A percentile compares a stretch with the other conserved stretches of the same genome.
Conservation (phyloP, 768 basidiomycete species). For the Cytidiella melzeri region DNA sequence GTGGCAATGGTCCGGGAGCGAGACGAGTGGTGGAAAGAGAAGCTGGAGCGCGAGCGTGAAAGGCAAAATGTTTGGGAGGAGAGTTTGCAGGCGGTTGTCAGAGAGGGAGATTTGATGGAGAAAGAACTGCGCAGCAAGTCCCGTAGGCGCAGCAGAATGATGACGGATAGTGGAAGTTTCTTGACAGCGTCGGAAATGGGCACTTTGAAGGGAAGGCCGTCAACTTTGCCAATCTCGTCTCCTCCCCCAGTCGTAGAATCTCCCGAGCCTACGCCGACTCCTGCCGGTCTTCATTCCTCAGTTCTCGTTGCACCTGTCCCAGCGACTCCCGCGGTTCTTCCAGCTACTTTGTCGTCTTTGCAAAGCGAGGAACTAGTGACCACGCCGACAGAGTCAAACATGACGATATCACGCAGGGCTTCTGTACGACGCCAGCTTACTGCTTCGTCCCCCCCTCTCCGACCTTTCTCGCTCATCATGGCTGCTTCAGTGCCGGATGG, state of each 20-base stretch:
- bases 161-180: conserved; percentile 26
- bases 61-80: conserved; percentile 82
- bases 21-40: conserved; percentile 73
- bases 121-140: conserved; percentile 62
- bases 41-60: conserved; percentile 57
- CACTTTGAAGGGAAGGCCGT: conserved; percentile 15
- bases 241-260: conserved; percentile 6
- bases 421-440: not conserved
- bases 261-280: not conserved
- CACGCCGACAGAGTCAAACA: not conserved
- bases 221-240: not conserved
- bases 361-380: not conserved
- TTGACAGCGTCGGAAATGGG: conserved; percentile 31
- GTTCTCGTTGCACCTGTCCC: not conserved
- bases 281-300: conserved; percentile 7
- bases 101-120: conserved; percentile 82
- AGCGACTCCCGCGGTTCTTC: not conserved
- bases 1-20: conserved; percentile 64
- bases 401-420: conserved; percentile 1
- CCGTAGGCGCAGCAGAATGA: conserved; percentile 47
- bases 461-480: conserved; percentile 10
- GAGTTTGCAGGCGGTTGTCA: conserved; percentile 78
- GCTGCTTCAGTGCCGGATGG: conserved; percentile 3
- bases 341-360: not conserved
- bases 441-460: conserved; percentile 1